Evolutionary conservation across 2,329 filamentous ascomycete genomes (phyloP).

Genomic region (Aspergillus sp.): DNA sequence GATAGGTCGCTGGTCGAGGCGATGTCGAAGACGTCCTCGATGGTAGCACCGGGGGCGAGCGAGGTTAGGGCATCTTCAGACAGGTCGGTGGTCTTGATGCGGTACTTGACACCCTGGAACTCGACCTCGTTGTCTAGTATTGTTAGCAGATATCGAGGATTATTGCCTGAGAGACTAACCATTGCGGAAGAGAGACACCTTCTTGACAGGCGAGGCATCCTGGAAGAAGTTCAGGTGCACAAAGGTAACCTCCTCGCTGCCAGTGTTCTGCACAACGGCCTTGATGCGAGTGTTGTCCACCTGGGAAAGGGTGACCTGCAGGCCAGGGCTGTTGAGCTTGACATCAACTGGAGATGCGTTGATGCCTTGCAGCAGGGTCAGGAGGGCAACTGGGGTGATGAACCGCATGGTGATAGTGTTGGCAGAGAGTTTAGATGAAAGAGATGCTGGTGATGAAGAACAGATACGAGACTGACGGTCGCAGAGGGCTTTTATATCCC

Average conservation of each 20-base stretch:
- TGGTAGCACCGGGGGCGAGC: conserved; percentile 28
- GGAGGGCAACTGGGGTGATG: conserved; percentile 20
- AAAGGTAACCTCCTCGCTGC: conserved; percentile 32
- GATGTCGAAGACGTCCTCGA: conserved; percentile 37
- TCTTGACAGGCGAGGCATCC: conserved; percentile 35
- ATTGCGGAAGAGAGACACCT: conserved; percentile 34
- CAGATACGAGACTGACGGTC: background rate
- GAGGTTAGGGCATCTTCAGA: conserved; percentile 29
- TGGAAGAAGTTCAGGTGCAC: conserved; percentile 39
- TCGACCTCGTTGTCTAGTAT: conserved; percentile 26
- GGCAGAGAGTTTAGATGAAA: background rate
- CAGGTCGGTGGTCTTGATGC: conserved; percentile 28
- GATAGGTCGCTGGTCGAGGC: conserved; percentile 43
- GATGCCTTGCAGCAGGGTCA: conserved; percentile 22
- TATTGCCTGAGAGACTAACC: conserved; percentile 18
- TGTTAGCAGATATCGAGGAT: background rate
- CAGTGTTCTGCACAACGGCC: conserved; percentile 37
- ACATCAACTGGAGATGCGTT: conserved; percentile 19
- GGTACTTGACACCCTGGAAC: conserved; percentile 34
- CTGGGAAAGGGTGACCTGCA: conserved; percentile 35
- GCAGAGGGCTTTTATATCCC: background rate
- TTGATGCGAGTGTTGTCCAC: conserved; percentile 35
- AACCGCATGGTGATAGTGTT: conserved; percentile 22
- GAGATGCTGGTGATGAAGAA: background rate
- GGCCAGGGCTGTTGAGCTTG: conserved; percentile 14